A percentile compares a stretch with the other conserved stretches of the same genome.
Conservation (phyloP, 176 grass and related monocot species). For the Triticum dicoccoides region DNA sequence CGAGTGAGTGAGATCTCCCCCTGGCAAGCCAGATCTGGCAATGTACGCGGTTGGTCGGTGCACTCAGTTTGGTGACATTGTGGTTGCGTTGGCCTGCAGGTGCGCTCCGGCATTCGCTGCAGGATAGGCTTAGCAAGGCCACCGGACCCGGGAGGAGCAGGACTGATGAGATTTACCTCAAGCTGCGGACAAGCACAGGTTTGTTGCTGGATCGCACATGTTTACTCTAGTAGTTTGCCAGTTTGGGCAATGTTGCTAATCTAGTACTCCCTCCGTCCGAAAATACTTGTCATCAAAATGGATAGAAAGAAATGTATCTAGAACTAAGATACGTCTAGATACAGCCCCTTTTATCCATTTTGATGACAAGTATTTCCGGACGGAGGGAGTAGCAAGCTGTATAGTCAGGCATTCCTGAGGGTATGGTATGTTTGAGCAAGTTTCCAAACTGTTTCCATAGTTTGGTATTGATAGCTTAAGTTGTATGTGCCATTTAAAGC, state of each 20-base stretch:
- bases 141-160: conserved; percentile 59
- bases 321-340: no score
- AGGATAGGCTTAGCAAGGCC: conserved; percentile 88
- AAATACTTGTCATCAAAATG: no score
- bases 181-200: conserved; percentile 91
- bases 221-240: not conserved
- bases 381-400: not conserved
- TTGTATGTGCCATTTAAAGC: not conserved
- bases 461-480: conserved; percentile 3
- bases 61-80: conserved; percentile 30
- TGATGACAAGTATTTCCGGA: no score
- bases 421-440: not conserved
- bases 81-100: conserved; percentile 35
- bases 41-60: conserved; percentile 25
- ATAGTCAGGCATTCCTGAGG: not conserved
- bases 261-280: not conserved
- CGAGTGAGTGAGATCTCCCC: conserved; percentile 77
- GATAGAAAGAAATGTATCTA: no score
- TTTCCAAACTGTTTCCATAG: not conserved
- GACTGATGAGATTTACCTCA: conserved; percentile 76
- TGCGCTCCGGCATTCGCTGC: conserved; percentile 90
- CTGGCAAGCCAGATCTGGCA: conserved; percentile 15
- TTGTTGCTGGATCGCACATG: not conserved
- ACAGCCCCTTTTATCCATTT: no score
- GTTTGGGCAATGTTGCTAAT: conserved; percentile 20